Evolutionary conservation across 2,329 filamentous ascomycete genomes (phyloP).

Genomic region (Myriosclerotinia scirpicola): DNA sequence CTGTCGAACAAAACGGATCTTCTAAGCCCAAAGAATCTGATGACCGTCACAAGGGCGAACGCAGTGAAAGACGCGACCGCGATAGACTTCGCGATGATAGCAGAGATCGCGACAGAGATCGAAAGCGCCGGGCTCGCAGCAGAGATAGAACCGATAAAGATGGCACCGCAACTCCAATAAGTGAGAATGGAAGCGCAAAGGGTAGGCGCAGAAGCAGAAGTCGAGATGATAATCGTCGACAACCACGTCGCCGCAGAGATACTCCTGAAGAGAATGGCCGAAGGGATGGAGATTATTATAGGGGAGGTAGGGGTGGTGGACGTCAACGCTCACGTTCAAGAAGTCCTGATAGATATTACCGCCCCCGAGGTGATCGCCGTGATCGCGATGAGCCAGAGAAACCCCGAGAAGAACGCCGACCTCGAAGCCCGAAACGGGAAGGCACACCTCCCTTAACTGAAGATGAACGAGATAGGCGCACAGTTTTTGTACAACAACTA

Average conservation of each 20-base stretch:
- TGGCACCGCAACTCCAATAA: slow-evolving; percentile 66
- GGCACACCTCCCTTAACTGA: slow-evolving; percentile 76
- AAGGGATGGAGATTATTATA: slow-evolving; percentile 67
- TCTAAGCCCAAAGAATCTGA: slow-evolving; percentile 55
- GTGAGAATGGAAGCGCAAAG: slow-evolving; percentile 66
- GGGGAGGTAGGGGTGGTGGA: slow-evolving; percentile 50
- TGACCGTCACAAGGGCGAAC: slow-evolving; percentile 55
- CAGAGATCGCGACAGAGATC: slow-evolving; percentile 57
- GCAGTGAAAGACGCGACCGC: slow-evolving; percentile 53
- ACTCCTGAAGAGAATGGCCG: slow-evolving; percentile 48
- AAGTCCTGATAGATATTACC: slow-evolving; percentile 64
- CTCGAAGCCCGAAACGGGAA: slow-evolving; percentile 47
- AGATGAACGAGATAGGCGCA: slow-evolving; percentile 94
- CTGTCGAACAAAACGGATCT: slow-evolving; percentile 45
- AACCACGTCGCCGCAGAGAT: slow-evolving; percentile 69
- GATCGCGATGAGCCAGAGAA: slow-evolving; percentile 55
- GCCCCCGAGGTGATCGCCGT: slow-evolving; percentile 47
- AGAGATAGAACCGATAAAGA: slow-evolving; percentile 46
- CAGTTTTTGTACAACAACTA: slow-evolving; percentile 97
- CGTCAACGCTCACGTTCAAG: slow-evolving; percentile 69
- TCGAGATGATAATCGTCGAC: slow-evolving; percentile 72
- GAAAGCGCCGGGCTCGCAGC: slow-evolving; percentile 42
- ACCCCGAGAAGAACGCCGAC: slow-evolving; percentile 45
- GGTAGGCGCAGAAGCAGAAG: slow-evolving; percentile 79
- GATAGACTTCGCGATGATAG: slow-evolving; percentile 56